phyloP scores from a whole-genome alignment of 2,329 filamentous ascomycete species.

The Zalaria sp. region DNA sequence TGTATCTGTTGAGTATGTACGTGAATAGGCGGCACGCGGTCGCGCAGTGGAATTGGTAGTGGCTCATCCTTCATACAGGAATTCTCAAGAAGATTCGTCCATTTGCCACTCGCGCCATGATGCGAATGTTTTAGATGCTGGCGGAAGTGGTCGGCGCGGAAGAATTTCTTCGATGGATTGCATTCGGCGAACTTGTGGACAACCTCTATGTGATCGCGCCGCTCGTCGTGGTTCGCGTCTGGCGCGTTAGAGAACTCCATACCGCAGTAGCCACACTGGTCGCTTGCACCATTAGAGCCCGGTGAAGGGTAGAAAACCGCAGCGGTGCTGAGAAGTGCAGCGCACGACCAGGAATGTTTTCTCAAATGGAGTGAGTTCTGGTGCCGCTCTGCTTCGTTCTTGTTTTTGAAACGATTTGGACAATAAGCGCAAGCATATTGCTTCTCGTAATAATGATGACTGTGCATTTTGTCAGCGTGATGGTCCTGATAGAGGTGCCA shows the following conservation, averaged over 20 bases:
- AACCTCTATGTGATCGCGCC: slow-evolving; percentile 75
- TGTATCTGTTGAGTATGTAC: no score
- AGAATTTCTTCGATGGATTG: slow-evolving; percentile 98
- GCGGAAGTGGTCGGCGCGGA: slow-evolving; percentile 90
- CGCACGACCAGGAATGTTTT: slow-evolving; percentile 93
- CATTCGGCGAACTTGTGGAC: slow-evolving; percentile 96
- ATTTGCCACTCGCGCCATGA: slow-evolving; percentile 89
- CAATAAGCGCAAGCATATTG: slow-evolving; percentile 91
- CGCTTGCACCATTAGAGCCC: slow-evolving; percentile 38
- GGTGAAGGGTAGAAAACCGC: slow-evolving; percentile 79
- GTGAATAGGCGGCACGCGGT: no score
- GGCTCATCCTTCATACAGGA: slow-evolving; percentile 91
- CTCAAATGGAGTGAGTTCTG: slow-evolving; percentile 90
- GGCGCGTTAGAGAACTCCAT: slow-evolving; percentile 72
- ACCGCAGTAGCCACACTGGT: slow-evolving; percentile 90
- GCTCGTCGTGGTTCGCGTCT: slow-evolving; percentile 66
- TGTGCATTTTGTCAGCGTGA: slow-evolving; percentile 25
- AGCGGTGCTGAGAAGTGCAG: slow-evolving; percentile 58
- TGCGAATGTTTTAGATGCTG: slow-evolving; percentile 98
- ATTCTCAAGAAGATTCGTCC: slow-evolving; percentile 96
- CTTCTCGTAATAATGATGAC: slow-evolving; percentile 83
- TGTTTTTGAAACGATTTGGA: slow-evolving; percentile 95
- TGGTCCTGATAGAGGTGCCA: background rate
- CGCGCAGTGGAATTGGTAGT: slow-evolving; percentile 9
- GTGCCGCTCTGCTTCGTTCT: slow-evolving; percentile 93